Evolutionary conservation across 305 asterid genomes (phyloP).

Genomic region (Solanum hybrid): DNA sequence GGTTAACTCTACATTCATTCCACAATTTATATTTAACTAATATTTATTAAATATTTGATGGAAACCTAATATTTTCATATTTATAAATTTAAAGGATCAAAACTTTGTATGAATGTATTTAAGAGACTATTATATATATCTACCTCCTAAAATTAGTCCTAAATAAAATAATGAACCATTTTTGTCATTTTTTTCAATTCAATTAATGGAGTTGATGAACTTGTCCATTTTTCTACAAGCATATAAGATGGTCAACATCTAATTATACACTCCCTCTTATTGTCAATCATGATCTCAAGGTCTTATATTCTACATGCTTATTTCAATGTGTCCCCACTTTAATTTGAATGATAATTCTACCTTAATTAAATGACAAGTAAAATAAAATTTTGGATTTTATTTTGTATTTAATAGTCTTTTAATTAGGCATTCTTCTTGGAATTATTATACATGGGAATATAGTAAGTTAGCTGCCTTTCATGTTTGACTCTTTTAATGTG

Average conservation of each 20-base stretch:
- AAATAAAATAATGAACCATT: background rate
- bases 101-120: background rate
- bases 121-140: background rate
- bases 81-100: background rate
- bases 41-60: background rate
- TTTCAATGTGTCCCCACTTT: background rate
- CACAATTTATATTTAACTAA: background rate
- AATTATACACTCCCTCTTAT: background rate
- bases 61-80: background rate
- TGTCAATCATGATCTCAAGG: background rate
- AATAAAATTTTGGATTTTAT: background rate
- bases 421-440: background rate
- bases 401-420: background rate
- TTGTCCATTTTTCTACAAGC: background rate
- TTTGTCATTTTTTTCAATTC: background rate
- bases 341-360: background rate
- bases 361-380: background rate
- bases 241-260: background rate
- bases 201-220: background rate
- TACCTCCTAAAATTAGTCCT: background rate
- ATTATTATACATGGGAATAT: background rate
- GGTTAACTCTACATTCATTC: background rate
- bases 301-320: background rate
- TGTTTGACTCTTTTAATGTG: background rate
- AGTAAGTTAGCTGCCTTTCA: background rate